These are phyloP conservation scores for Oryza nivara DNA, from an alignment of 176 grass and related monocot genomes.

Conservation along the genomic window DNA sequence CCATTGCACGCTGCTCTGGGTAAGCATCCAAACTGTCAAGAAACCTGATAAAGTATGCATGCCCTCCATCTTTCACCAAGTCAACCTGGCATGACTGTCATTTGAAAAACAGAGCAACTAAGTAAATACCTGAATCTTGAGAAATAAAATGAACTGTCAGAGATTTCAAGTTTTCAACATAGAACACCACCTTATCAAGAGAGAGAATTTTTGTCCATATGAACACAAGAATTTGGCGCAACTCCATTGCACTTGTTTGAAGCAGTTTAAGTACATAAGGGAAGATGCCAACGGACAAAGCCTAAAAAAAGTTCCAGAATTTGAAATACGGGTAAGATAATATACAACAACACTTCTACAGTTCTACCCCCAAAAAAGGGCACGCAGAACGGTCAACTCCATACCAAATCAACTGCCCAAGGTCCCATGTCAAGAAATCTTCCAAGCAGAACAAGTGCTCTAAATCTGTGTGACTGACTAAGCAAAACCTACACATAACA, in stretches of 20 bases:
- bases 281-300: constrained; percentile 95
- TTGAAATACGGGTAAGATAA: constrained; percentile 25
- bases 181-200: constrained; percentile 77
- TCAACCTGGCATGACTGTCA: constrained; percentile 95
- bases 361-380: constrained; percentile 1
- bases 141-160: background rate
- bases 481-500: constrained; percentile 78
- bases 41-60: constrained; percentile 93
- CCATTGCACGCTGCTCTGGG: constrained; percentile 96
- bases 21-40: constrained; percentile 91
- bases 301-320: constrained; percentile 49
- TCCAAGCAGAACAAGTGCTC: constrained; percentile 94
- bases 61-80: constrained; percentile 96
- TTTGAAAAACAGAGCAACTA: background rate
- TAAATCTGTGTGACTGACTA: constrained; percentile 96
- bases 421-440: constrained; percentile 99
- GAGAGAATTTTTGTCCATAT: constrained; percentile 99
- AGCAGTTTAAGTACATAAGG: constrained; percentile 96
- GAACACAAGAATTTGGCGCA: constrained; percentile 98
- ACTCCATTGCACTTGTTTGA: constrained; percentile 89
- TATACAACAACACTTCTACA: background rate
- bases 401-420: constrained; percentile 98
- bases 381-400: constrained; percentile 30
- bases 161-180: constrained; percentile 24
- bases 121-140: constrained; percentile 31